These are phyloP conservation scores for Claviceps digitariae DNA, from an alignment of 2,329 filamentous ascomycete species.

Conservation along the genomic window DNA sequence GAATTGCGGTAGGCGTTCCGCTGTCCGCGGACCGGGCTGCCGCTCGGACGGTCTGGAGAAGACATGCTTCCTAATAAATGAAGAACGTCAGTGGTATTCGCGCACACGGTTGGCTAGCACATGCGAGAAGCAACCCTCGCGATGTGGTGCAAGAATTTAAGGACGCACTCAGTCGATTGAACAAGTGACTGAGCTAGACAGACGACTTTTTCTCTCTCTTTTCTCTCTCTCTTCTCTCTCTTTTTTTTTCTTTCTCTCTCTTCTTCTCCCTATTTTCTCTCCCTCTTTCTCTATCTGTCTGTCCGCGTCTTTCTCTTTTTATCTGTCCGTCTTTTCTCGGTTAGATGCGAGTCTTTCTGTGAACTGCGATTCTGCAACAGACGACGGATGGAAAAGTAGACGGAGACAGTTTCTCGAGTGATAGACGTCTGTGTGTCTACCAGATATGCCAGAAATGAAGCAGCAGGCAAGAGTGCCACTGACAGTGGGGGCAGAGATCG, in stretches of 20 bases:
- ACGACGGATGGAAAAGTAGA: neutral
- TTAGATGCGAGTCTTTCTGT: neutral
- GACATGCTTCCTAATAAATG: slow-evolving; percentile 34
- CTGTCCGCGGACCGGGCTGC: slow-evolving; percentile 46
- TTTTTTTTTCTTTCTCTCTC: too few relatives aligned
- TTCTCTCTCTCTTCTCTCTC: too few relatives aligned
- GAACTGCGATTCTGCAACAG: neutral
- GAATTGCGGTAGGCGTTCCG: slow-evolving; percentile 54
- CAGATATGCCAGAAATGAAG: neutral
- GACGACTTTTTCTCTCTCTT: neutral
- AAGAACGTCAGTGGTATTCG: slow-evolving; percentile 7
- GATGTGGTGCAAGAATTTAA: neutral
- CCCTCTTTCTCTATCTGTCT: neutral
- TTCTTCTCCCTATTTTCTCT: too few relatives aligned
- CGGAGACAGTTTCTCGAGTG: neutral
- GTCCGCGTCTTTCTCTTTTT: neutral
- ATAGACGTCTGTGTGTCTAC: neutral
- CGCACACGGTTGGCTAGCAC: too few relatives aligned
- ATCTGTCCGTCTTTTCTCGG: neutral
- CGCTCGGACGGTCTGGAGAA: slow-evolving; percentile 51
- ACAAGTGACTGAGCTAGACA: neutral
- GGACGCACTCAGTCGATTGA: neutral
- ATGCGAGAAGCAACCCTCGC: neutral
- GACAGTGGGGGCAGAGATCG: neutral
- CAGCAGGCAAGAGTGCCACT: neutral